Conservation (phyloP, 495 filamentous ascomycete species). For the Podospora didyma region DNA sequence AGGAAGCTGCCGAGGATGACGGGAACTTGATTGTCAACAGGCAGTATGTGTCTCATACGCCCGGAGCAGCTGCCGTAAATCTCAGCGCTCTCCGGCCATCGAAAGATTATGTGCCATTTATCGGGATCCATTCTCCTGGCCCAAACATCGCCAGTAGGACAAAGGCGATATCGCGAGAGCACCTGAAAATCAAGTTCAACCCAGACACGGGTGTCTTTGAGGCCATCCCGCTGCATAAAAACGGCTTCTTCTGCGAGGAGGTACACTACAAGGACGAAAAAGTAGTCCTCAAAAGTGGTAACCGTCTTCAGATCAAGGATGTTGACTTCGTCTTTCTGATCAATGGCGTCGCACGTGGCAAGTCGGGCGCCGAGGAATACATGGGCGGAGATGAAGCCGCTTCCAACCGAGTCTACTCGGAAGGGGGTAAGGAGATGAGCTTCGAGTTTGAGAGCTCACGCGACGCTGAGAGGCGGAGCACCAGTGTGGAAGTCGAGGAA, state of each 20-base stretch:
- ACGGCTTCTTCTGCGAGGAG: constrained; percentile 81
- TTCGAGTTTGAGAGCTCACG: constrained; percentile 61
- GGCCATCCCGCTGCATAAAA: constrained; percentile 75
- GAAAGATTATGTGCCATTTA: constrained; percentile 64
- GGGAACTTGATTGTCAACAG: constrained; percentile 35
- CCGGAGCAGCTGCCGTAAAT: constrained; percentile 47
- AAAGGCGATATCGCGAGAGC: constrained; percentile 79
- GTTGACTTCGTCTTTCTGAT: constrained; percentile 70
- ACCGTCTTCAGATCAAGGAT: constrained; percentile 73
- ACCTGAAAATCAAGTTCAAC: constrained; percentile 81
- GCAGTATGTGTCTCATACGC: constrained; percentile 48
- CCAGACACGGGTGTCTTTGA: constrained; percentile 70
- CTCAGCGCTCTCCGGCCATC: constrained; percentile 49
- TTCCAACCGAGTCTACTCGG: constrained; percentile 38
- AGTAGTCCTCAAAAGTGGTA: constrained; percentile 65
- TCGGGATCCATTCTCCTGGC: constrained; percentile 75
- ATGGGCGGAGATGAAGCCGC: constrained; percentile 36
- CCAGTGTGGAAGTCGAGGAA: constrained; percentile 45
- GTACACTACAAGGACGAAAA: constrained; percentile 60
- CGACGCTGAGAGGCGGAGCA: constrained; percentile 47
- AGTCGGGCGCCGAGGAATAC: constrained; percentile 59
- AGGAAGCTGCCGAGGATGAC: constrained; percentile 16
- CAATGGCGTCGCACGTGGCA: constrained; percentile 65
- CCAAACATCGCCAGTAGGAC: constrained; percentile 53
- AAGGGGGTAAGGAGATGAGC: constrained; percentile 57